Conservation (phyloP, 1,284 basidiomycete genomes). For the Calocybe gambosa region DNA sequence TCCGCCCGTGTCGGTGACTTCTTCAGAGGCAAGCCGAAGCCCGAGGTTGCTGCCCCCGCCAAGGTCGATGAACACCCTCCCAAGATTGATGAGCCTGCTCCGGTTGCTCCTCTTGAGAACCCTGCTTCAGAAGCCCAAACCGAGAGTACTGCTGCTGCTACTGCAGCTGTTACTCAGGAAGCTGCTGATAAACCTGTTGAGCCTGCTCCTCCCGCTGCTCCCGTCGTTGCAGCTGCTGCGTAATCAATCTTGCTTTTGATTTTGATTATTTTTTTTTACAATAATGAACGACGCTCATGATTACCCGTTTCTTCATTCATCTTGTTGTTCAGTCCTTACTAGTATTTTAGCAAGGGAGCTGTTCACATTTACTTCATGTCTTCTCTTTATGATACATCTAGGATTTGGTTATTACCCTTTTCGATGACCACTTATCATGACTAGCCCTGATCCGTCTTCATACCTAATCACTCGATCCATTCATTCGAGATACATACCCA, state of each 20-base stretch:
- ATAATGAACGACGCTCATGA: constrained; percentile 51
- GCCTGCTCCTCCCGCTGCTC: constrained; percentile 33
- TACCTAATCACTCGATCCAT: constrained; percentile 41
- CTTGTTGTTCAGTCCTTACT: constrained; percentile 27
- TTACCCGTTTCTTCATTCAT: constrained; percentile 33
- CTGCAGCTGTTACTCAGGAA: constrained; percentile 31
- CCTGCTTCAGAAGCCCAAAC: constrained; percentile 44
- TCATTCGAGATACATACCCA: constrained; percentile 42
- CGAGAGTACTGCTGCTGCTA: constrained; percentile 29
- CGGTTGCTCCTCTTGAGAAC: constrained; percentile 72
- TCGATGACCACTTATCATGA: constrained; percentile 42
- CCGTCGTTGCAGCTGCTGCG: constrained; percentile 57
- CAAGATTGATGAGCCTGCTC: constrained; percentile 69
- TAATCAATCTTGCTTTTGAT: constrained; percentile 29
- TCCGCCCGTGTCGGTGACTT: constrained; percentile 72
- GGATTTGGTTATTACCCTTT: constrained; percentile 49
- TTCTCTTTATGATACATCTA: constrained; percentile 52
- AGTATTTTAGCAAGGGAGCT: constrained; percentile 32
- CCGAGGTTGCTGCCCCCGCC: constrained; percentile 62
- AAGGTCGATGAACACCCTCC: constrained; percentile 82
- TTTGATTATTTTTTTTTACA: constrained; percentile 16
- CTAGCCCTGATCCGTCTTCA: constrained; percentile 41
- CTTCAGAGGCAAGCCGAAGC: constrained; percentile 74
- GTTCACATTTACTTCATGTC: constrained; percentile 23
- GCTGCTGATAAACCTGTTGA: constrained; percentile 27